Conservation (phyloP, 176 grass and related monocot species). For the Aegilops bicornis region DNA sequence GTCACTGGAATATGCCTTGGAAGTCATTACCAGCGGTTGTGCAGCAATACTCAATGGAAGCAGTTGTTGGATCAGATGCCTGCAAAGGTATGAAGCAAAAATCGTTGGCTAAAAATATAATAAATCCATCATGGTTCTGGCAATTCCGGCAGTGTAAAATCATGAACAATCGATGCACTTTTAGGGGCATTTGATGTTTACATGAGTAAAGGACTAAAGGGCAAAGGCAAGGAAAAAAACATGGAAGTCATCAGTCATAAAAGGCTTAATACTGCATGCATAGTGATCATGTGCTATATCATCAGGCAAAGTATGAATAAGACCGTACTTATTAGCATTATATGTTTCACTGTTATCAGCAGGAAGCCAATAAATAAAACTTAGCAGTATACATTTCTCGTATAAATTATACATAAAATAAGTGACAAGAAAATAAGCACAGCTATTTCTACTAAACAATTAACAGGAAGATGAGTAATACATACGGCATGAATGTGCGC, state of each 20-base stretch:
- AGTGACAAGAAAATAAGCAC: not conserved
- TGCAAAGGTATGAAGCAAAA: conserved; percentile 32
- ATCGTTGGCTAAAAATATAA: not conserved
- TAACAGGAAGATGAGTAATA: conserved; percentile 6
- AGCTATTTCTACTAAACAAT: conserved; percentile 8
- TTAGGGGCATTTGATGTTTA: not conserved
- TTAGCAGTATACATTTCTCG: not conserved
- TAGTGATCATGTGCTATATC: not conserved
- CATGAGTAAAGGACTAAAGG: not conserved
- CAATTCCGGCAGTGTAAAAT: not conserved
- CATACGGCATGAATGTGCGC: conserved; percentile 88
- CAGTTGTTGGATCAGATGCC: conserved; percentile 81
- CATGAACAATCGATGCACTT: not conserved
- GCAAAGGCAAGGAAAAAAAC: not conserved
- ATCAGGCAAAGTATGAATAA: not conserved
- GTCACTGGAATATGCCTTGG: not conserved
- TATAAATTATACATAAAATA: not conserved
- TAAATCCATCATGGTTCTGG: not conserved
- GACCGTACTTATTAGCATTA: not conserved
- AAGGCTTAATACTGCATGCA: not conserved
- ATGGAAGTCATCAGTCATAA: not conserved
- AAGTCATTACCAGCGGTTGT: conserved; percentile 62
- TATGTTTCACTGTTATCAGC: not conserved
- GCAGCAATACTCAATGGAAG: conserved; percentile 90
- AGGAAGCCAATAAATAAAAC: not conserved